A percentile compares a stretch with the other conserved stretches of the same genome.
phyloP scores from a whole-genome alignment of 2,329 filamentous ascomycete species.

The Pezicula neosporulosa region DNA sequence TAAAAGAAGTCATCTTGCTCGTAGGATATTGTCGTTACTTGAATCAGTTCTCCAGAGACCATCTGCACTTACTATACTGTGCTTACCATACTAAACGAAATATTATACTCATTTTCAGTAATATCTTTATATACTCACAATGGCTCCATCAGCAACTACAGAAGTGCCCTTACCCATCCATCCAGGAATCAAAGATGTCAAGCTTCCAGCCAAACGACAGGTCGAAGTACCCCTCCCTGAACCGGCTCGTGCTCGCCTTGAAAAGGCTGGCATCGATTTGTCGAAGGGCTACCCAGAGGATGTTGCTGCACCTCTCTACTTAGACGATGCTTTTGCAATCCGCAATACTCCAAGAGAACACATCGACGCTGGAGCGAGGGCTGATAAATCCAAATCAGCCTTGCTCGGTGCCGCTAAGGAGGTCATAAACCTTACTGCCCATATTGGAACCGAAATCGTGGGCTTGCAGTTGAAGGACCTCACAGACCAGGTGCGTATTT shows the following conservation, averaged over 20 bases:
- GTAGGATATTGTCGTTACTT: no score
- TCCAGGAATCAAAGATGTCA: constrained; percentile 59
- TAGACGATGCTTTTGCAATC: constrained; percentile 68
- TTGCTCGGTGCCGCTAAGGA: constrained; percentile 59
- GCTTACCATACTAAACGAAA: neutral
- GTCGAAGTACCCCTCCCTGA: constrained; percentile 61
- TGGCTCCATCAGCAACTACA: constrained; percentile 36
- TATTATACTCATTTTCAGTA: neutral
- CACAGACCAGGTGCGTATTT: constrained; percentile 20
- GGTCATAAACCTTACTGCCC: constrained; percentile 46
- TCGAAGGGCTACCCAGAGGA: constrained; percentile 70
- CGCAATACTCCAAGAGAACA: constrained; percentile 52
- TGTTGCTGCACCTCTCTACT: constrained; percentile 61
- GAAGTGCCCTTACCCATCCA: constrained; percentile 53
- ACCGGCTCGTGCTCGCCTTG: constrained; percentile 52
- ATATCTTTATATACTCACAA: constrained; percentile 21
- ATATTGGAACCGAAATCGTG: constrained; percentile 38
- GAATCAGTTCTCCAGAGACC: no score
- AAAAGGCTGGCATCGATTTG: constrained; percentile 67
- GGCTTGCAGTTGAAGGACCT: constrained; percentile 36
- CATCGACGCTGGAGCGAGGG: constrained; percentile 59
- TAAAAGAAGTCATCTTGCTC: no score
- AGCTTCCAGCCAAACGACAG: constrained; percentile 49
- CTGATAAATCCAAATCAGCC: constrained; percentile 60
- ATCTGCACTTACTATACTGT: no score